These are phyloP conservation scores for Fusarium miscanthi DNA, from an alignment of 2,329 filamentous ascomycete genomes.

Conservation along the genomic window DNA sequence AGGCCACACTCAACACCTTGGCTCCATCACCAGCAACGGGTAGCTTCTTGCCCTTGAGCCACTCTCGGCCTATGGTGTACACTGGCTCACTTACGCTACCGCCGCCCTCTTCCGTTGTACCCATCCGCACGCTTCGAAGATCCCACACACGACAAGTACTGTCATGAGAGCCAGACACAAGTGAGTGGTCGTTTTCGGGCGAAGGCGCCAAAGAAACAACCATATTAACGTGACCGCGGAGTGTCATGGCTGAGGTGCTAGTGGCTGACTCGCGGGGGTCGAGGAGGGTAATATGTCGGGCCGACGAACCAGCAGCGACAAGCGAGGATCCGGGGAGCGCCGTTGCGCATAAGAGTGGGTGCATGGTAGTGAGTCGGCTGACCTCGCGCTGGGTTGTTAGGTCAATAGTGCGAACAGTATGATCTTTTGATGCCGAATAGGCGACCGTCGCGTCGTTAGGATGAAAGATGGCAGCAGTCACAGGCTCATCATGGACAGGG, in stretches of 20 bases:
- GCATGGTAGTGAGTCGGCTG: slow-evolving; percentile 83
- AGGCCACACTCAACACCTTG: slow-evolving; percentile 90
- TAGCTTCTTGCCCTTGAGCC: slow-evolving; percentile 71
- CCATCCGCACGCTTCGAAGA: slow-evolving; percentile 75
- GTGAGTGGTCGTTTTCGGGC: slow-evolving; percentile 78
- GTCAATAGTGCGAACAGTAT: slow-evolving; percentile 91
- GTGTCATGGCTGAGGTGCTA: slow-evolving; percentile 86
- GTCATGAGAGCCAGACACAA: slow-evolving; percentile 91
- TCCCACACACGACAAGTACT: slow-evolving; percentile 96
- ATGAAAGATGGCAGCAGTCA: slow-evolving; percentile 87
- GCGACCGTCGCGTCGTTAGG: slow-evolving; percentile 86
- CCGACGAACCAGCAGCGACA: slow-evolving; percentile 80
- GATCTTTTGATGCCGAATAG: slow-evolving; percentile 92
- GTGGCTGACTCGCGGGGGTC: slow-evolving; percentile 85
- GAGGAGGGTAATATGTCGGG: slow-evolving; percentile 90
- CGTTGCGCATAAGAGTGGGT: slow-evolving; percentile 82
- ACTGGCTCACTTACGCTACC: slow-evolving; percentile 77
- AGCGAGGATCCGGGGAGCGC: slow-evolving; percentile 75
- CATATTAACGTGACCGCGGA: slow-evolving; percentile 87
- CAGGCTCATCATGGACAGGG: slow-evolving; percentile 76
- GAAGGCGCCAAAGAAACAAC: slow-evolving; percentile 62
- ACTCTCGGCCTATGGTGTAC: slow-evolving; percentile 80
- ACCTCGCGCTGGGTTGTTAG: slow-evolving; percentile 83
- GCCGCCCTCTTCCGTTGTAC: slow-evolving; percentile 69
- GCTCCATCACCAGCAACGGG: slow-evolving; percentile 80